Evolutionary conservation across 768 basidiomycete species (phyloP).

Genomic region (Guyanaporus albipodus): DNA sequence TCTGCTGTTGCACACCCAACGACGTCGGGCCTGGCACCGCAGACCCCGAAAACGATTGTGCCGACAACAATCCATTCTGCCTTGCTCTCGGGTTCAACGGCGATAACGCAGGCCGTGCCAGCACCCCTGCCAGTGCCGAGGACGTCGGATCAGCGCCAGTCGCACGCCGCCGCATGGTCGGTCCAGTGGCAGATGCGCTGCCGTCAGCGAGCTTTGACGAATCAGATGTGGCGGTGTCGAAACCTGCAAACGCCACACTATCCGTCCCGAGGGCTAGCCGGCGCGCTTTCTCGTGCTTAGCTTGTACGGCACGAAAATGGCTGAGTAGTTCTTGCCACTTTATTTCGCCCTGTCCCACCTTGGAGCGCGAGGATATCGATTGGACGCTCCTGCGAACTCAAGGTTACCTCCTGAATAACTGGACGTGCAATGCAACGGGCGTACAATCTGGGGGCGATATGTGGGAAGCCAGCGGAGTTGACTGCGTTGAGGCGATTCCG

Average conservation of each 20-base stretch:
- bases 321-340: slow-evolving; percentile 94
- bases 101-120: slow-evolving; percentile 48
- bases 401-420: slow-evolving; percentile 8
- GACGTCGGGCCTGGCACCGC: slow-evolving; percentile 11
- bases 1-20: slow-evolving; percentile 34
- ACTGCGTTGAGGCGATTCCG: slow-evolving; percentile 93
- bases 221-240: slow-evolving; percentile 36
- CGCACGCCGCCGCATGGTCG: slow-evolving; percentile 56
- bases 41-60: slow-evolving; percentile 25
- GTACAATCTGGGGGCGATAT: slow-evolving; percentile 84
- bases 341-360: slow-evolving; percentile 81
- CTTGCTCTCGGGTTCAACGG: slow-evolving; percentile 72
- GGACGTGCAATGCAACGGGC: slow-evolving; percentile 19
- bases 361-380: slow-evolving; percentile 59
- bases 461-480: slow-evolving; percentile 90
- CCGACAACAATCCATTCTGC: slow-evolving; percentile 39
- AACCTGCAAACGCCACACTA: slow-evolving; percentile 41
- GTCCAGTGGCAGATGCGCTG: slow-evolving; percentile 28
- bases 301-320: slow-evolving; percentile 89
- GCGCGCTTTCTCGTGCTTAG: slow-evolving; percentile 88
- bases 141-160: slow-evolving; percentile 46
- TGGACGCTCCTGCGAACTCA: slow-evolving; percentile 29
- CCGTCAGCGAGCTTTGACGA: slow-evolving; percentile 9
- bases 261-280: slow-evolving; percentile 73
- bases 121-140: slow-evolving; percentile 15